A percentile compares a stretch with the other conserved stretches of the same genome.
Conservation (phyloP, 2,329 filamentous ascomycete species). For the Aspergillus pseudotamarii region DNA sequence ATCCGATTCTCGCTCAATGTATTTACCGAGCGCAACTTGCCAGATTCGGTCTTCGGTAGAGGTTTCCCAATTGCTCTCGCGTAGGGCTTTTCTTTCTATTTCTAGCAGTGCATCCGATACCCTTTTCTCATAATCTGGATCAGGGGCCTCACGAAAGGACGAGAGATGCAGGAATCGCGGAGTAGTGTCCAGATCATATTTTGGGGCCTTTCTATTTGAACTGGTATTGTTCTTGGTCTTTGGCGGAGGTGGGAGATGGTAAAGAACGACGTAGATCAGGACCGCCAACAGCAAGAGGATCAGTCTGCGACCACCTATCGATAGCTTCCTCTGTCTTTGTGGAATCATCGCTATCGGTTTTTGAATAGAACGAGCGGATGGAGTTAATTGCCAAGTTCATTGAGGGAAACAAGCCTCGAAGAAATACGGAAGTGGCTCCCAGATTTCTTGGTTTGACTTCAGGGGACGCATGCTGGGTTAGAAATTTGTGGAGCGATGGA, state of each 20-base stretch:
- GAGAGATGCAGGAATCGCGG: slow-evolving; percentile 34
- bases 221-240: slow-evolving; percentile 7
- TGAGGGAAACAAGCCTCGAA: neutral
- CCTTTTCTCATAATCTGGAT: slow-evolving; percentile 30
- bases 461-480: neutral
- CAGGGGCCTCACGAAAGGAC: slow-evolving; percentile 30
- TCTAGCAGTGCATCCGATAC: slow-evolving; percentile 26
- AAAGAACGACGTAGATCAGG: slow-evolving; percentile 9
- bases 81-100: slow-evolving; percentile 24
- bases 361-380: neutral
- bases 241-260: slow-evolving; percentile 13
- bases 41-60: slow-evolving; percentile 28
- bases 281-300: slow-evolving; percentile 9
- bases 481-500: neutral
- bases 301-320: neutral
- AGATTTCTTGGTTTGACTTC: neutral
- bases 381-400: neutral
- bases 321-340: neutral
- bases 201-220: slow-evolving; percentile 13
- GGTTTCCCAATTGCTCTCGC: slow-evolving; percentile 12
- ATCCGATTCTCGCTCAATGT: slow-evolving; percentile 24
- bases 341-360: neutral
- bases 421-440: neutral
- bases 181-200: slow-evolving; percentile 19
- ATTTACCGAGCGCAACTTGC: slow-evolving; percentile 34